phyloP scores from a whole-genome alignment of 768 basidiomycete species.

The Macrocybe gigantea region DNA sequence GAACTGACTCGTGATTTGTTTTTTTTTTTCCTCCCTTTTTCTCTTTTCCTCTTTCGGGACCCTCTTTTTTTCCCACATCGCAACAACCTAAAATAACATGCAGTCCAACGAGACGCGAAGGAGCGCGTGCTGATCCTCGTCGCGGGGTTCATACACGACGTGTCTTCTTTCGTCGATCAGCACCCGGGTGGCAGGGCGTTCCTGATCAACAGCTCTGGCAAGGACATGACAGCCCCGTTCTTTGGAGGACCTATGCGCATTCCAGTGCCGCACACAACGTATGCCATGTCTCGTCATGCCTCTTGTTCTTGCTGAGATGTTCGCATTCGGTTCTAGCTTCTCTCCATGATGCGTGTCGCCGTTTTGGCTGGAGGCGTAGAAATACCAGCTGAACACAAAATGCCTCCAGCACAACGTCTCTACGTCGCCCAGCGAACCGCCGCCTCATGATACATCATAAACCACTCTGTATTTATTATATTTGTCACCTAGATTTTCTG shows the following conservation, averaged over 20 bases:
- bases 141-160: conserved; percentile 86
- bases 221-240: conserved; percentile 80
- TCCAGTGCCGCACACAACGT: conserved; percentile 81
- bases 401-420: conserved; percentile 42
- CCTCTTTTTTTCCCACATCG: too few species aligned
- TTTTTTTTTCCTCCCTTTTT: too few species aligned
- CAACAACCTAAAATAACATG: neutral
- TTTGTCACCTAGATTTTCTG: neutral
- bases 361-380: conserved; percentile 62
- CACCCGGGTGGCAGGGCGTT: conserved; percentile 75
- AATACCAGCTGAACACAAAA: conserved; percentile 34
- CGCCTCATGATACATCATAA: neutral
- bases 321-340: conserved; percentile 31
- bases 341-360: conserved; percentile 76
- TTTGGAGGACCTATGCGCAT: conserved; percentile 78
- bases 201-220: conserved; percentile 59
- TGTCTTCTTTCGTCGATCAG: conserved; percentile 61
- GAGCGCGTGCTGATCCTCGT: conserved; percentile 64
- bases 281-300: conserved; percentile 15
- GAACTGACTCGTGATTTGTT: neutral
- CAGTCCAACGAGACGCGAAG: conserved; percentile 66
- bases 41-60: neutral
- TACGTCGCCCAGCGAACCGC: conserved; percentile 26
- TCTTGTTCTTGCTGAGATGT: neutral
- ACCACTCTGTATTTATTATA: neutral